Base-by-base conservation (phyloP, 768 basidiomycete genomes). In the Agaricus sinodeliciosus region DNA sequence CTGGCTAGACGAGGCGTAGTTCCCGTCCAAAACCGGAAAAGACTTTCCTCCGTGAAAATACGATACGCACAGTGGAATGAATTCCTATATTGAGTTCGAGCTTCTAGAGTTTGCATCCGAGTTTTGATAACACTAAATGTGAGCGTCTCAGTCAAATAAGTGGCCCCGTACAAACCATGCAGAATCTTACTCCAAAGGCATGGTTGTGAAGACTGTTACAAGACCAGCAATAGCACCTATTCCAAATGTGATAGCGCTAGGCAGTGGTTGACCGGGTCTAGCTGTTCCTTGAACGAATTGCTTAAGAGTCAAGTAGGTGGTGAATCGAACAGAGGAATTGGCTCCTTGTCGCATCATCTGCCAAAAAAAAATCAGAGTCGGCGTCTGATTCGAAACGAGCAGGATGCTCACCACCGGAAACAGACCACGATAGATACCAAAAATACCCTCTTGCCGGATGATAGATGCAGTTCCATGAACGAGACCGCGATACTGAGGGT, bases 321-420 rank as follows among this genome's bases (percentile, higher is more conserved):
- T 94, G 72, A 97, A 98, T 28, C 95, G 80, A 27, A 98, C 83
- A 9, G 96, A 94, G 4, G 94, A 97, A 65, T 98, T 99, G 39
- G 94, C 95, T 36, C 93, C 94, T 81, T 98, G 95, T 26, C 94
- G 86, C 81, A 95, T 89, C 82, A 95, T 91, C 92, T 96, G 62
- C 11, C 26, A 39, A 12, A 1, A 3, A 27, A 13, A 9, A 35
- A 48, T 9, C n/a, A 51, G 16, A 26, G 12, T 27, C 31, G 31
- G 43, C 31, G 54, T 54, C 18, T 39, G 41, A 43, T 36, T 26
- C n/a, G 25, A 43, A 48, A 25, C 43, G 9, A 27, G 42, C 41
- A 3, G 43, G 8, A 8, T 2, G 79, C 87, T 55, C 65, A 95
- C 94, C 51, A 97, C 94, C 3, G 95, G 94, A 63, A 94, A 91